Conservation (phyloP, 2,329 filamentous ascomycete species). For the Colletotrichum sp. region DNA sequence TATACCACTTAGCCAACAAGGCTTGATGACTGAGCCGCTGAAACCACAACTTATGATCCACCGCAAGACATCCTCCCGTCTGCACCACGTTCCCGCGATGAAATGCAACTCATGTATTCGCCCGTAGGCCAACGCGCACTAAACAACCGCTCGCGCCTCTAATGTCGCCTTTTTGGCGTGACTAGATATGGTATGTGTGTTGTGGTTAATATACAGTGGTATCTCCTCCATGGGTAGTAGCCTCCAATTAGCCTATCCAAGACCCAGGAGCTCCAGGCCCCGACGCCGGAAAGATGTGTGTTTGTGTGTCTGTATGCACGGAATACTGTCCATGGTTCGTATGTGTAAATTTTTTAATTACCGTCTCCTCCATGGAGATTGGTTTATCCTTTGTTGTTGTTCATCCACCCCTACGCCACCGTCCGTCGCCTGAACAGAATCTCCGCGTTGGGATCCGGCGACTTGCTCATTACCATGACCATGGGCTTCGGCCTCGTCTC, state of each 20-base stretch:
- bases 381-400: not conserved
- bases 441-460: slow-evolving; percentile 42
- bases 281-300: not conserved
- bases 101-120: not conserved
- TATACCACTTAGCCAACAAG: slow-evolving; percentile 26
- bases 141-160: not conserved
- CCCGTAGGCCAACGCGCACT: not conserved
- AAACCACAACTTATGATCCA: not conserved
- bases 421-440: slow-evolving; percentile 43
- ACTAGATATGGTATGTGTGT: not conserved
- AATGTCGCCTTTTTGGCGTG: not conserved
- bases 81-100: not conserved
- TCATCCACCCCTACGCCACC: not conserved
- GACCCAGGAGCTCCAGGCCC: slow-evolving; percentile 13
- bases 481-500: slow-evolving; percentile 42
- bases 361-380: not conserved
- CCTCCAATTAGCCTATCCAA: not conserved
- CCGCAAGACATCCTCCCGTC: not conserved
- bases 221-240: slow-evolving; percentile 5
- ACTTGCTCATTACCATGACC: slow-evolving; percentile 45
- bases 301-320: not conserved
- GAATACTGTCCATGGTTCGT: not conserved
- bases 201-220: slow-evolving; percentile 12
- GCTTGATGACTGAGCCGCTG: not conserved
- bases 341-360: not conserved